Conservation (phyloP, 164 flowering plant genomes). For the Dillenia turbinata region DNA sequence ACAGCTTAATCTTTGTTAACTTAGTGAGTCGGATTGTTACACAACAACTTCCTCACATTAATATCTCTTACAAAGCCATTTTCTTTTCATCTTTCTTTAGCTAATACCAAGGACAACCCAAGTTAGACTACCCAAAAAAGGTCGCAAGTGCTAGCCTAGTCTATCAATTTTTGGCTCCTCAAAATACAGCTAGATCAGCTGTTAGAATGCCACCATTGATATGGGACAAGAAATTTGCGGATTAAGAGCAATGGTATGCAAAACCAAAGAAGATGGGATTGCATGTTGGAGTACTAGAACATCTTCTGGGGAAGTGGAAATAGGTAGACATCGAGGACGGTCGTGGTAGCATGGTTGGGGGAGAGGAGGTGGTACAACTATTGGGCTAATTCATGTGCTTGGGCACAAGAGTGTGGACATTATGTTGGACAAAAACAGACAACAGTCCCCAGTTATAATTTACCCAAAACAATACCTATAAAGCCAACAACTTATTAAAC, state of each 20-base stretch:
- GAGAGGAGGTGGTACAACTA: constrained; percentile 48
- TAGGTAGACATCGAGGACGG: constrained; percentile 49
- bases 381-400: constrained; percentile 30
- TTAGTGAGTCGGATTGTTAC: no score
- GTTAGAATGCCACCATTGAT: constrained; percentile 30
- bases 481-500: no score
- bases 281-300: constrained; percentile 64
- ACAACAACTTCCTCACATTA: not conserved
- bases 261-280: constrained; percentile 33
- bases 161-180: constrained; percentile 43
- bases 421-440: no score
- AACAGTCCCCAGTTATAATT: no score
- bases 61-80: not conserved
- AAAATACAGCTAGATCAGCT: constrained; percentile 43
- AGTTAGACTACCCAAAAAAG: not conserved
- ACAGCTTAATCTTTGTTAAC: no score
- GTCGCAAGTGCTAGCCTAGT: constrained; percentile 1
- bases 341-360: constrained; percentile 41
- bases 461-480: no score
- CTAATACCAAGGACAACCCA: constrained; percentile 3
- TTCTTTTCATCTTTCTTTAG: constrained; percentile 18
- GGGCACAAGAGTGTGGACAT: constrained; percentile 51
- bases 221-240: constrained; percentile 50
- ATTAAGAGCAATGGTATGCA: constrained; percentile 46
- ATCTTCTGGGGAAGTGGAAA: constrained; percentile 69